Percentiles rank a stretch among this genome's conserved stretches.
Conservation (phyloP, 768 basidiomycete genomes). For the Tephrocybe sp. region DNA sequence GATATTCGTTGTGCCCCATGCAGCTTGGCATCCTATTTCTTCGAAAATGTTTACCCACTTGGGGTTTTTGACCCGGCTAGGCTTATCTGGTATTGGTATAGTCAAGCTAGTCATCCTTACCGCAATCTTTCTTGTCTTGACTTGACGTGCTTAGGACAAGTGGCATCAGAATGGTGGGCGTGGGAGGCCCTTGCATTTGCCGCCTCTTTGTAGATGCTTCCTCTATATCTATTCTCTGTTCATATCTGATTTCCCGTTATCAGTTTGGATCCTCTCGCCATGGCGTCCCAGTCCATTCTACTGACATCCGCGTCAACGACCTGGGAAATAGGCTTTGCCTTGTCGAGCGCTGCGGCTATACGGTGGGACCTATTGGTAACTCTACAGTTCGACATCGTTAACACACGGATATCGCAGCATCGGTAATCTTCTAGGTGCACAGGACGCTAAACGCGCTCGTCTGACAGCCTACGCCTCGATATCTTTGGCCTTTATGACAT, state of each 20-base stretch:
- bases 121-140: neutral
- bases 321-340: constrained; percentile 78
- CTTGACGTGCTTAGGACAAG: constrained; percentile 66
- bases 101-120: constrained; percentile 10
- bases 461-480: constrained; percentile 53
- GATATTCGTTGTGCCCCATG: constrained; percentile 54
- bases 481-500: constrained; percentile 50
- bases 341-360: constrained; percentile 82
- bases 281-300: constrained; percentile 89
- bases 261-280: constrained; percentile 71
- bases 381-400: neutral
- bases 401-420: constrained; percentile 2
- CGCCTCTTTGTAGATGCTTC: constrained; percentile 40
- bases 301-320: constrained; percentile 72
- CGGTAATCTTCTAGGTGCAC: constrained; percentile 13
- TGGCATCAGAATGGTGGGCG: constrained; percentile 93
- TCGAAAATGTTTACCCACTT: constrained; percentile 62
- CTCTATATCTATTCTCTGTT: neutral
- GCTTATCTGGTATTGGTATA: constrained; percentile 78
- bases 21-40: constrained; percentile 80
- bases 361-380: constrained; percentile 47
- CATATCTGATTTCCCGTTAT: neutral
- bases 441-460: constrained; percentile 6
- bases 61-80: constrained; percentile 66
- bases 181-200: constrained; percentile 80